phyloP scores from a whole-genome alignment of 495 filamentous ascomycete species.

The Cercophora sp. region DNA sequence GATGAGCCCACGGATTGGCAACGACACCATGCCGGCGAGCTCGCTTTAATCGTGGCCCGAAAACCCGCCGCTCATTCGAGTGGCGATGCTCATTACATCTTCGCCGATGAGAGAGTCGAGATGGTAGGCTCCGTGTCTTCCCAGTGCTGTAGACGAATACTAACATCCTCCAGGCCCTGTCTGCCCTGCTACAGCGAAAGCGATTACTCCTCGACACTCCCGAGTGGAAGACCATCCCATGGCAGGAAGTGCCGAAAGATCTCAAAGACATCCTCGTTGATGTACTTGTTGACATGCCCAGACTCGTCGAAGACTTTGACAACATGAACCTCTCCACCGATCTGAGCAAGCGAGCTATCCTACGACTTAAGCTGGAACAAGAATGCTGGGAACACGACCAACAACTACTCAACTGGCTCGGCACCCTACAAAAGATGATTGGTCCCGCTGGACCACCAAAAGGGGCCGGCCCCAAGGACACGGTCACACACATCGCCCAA shows the following conservation, averaged over 20 bases:
- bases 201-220: slow-evolving; percentile 14
- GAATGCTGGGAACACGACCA: slow-evolving; percentile 7
- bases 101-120: slow-evolving; percentile 19
- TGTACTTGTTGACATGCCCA: slow-evolving; percentile 21
- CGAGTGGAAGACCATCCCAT: slow-evolving; percentile 26
- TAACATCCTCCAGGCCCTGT: slow-evolving; percentile 5
- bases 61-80: slow-evolving; percentile 8
- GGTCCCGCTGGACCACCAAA: no score
- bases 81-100: slow-evolving; percentile 13
- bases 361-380: not conserved
- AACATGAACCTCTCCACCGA: not conserved
- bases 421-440: not conserved
- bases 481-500: slow-evolving; percentile 6
- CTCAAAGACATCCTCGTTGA: slow-evolving; percentile 23
- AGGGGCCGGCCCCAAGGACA: not conserved
- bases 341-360: not conserved
- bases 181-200: slow-evolving; percentile 14
- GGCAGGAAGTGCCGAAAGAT: slow-evolving; percentile 20
- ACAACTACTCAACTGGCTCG: slow-evolving; percentile 1
- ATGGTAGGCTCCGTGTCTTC: not conserved
- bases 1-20: slow-evolving; percentile 8
- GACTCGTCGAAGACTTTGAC: slow-evolving; percentile 19
- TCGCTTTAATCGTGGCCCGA: slow-evolving; percentile 15
- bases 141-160: not conserved
- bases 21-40: slow-evolving; percentile 14